Conservation (phyloP, 345 rosid genomes). For the Hibiscus tridactylites region DNA sequence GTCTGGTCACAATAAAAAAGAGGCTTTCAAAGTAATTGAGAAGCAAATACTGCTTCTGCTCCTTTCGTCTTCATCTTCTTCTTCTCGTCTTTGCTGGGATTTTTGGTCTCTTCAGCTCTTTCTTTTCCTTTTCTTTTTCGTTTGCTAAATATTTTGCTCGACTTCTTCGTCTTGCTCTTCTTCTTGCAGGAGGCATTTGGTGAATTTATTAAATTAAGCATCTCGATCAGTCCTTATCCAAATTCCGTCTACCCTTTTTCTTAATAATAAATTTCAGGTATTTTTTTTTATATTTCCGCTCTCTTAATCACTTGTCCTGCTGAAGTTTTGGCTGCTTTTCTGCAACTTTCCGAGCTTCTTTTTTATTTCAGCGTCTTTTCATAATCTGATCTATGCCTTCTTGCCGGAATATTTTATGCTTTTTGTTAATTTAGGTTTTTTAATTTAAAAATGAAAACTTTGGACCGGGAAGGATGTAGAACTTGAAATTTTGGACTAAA, state of each 20-base stretch:
- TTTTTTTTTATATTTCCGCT: conserved; percentile 10
- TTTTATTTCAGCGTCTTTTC: neutral
- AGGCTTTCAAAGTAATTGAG: conserved; percentile 21
- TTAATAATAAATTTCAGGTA: neutral
- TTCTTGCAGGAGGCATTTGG: conserved; percentile 1
- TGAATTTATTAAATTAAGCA: neutral
- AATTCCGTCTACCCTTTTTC: neutral
- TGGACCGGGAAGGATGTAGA: conserved; percentile 1
- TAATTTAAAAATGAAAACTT: neutral
- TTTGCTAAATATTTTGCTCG: neutral
- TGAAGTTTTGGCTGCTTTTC: neutral
- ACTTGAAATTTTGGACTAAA: neutral
- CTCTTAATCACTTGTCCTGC: conserved; percentile 7
- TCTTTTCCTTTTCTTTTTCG: neutral
- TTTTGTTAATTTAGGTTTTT: neutral
- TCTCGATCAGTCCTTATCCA: conserved; percentile 5
- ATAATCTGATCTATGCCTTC: conserved; percentile 11
- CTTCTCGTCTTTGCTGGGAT: neutral
- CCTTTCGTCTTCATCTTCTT: neutral
- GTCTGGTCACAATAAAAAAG: conserved; percentile 21
- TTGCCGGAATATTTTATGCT: neutral
- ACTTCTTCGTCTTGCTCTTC: neutral
- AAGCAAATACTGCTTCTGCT: conserved; percentile 20
- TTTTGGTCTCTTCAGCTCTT: neutral
- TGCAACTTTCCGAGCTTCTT: neutral